A percentile compares a stretch with the other conserved stretches of the same genome.
Evolutionary conservation across 2,329 filamentous ascomycete species (phyloP).

Genomic region (Keithomyces neogunnii): DNA sequence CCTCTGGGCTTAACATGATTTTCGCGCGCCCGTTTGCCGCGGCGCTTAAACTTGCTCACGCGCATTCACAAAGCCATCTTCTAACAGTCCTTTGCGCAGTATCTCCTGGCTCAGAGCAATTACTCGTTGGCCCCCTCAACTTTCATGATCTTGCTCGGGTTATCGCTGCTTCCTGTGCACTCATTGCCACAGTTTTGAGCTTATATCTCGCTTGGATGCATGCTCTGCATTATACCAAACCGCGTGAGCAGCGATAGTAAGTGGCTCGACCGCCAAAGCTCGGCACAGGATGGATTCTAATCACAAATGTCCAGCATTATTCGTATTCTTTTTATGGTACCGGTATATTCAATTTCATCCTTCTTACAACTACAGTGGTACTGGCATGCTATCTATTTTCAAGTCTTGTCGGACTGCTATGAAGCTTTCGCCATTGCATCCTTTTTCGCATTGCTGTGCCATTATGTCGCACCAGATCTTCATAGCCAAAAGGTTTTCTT

Average conservation of each 20-base stretch:
- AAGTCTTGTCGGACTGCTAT: constrained; percentile 76
- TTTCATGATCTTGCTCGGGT: constrained; percentile 48
- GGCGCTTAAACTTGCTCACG: not conserved
- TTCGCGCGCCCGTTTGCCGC: not conserved
- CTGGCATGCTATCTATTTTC: constrained; percentile 70
- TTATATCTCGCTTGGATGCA: constrained; percentile 51
- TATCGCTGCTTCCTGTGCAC: constrained; percentile 37
- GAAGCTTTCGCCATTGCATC: constrained; percentile 83
- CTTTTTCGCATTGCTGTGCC: constrained; percentile 76
- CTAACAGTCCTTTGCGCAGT: constrained; percentile 21
- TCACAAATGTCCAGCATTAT: constrained; percentile 54
- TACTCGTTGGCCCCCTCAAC: constrained; percentile 38
- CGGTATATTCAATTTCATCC: constrained; percentile 67
- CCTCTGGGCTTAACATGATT: not conserved
- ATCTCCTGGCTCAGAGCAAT: constrained; percentile 34
- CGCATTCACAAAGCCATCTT: not conserved
- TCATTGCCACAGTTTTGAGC: constrained; percentile 43
- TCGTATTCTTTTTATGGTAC: constrained; percentile 82
- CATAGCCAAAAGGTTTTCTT: constrained; percentile 81
- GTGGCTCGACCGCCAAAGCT: constrained; percentile 9
- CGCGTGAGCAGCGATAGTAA: constrained; percentile 50
- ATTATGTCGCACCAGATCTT: constrained; percentile 69
- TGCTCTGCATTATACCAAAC: constrained; percentile 52
- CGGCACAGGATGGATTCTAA: not conserved
- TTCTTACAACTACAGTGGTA: constrained; percentile 70